Base-by-base conservation (phyloP, 2,329 filamentous ascomycete species). In the Pyrenophora seminiperda region DNA sequence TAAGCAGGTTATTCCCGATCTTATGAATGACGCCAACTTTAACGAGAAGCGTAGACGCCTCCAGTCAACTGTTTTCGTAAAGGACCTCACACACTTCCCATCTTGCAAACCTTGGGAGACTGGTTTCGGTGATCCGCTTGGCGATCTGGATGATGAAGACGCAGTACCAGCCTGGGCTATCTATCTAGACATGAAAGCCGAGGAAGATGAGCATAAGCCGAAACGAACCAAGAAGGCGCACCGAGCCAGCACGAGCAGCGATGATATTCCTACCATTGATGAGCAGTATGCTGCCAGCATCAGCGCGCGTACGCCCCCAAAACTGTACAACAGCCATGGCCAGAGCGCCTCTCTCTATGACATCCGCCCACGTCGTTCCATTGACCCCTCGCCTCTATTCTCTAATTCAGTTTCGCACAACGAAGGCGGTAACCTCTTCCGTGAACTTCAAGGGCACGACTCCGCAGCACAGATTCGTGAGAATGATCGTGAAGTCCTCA, bases 341-440 rank as follows among this genome's bases (percentile, higher is more conserved):
- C 44, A 56, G 6, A 62, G 62, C 0, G 54, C 62, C 9, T 66
- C 66, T 20, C 40, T 55, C 14, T 41, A 43, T 2, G 67, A 70
- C 39, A 43, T 68, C 5, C 61, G 65, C n/a, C 70, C 70, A 15
- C 65, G 70, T 10, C 61, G 66, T 14, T 59, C 66, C 11, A 50
- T 53, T 18, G 56, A 63, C 7, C 65, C 68, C 9, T 71, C 68
- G 3, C 68, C 68, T 10, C 67, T 71, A 63, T 72, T 72, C 51
- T 53, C 54, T 9, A 51, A 51, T 13, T 41, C 54, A 3, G 24
- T 51, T 6, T 38, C 53, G 3, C 59, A 63, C 22, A 54, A 54
- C 11, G 41, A 63, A 27, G 63, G 60, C 32, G 53, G 36, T 39
- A 73, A 73, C 34, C 50, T 72, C 36, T 73, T 72, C 53, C 49